Percentiles rank a stretch among this genome's conserved stretches.
phyloP scores from a whole-genome alignment of 2,329 filamentous ascomycete genomes.

The Thermothelomyces thermophilus region DNA sequence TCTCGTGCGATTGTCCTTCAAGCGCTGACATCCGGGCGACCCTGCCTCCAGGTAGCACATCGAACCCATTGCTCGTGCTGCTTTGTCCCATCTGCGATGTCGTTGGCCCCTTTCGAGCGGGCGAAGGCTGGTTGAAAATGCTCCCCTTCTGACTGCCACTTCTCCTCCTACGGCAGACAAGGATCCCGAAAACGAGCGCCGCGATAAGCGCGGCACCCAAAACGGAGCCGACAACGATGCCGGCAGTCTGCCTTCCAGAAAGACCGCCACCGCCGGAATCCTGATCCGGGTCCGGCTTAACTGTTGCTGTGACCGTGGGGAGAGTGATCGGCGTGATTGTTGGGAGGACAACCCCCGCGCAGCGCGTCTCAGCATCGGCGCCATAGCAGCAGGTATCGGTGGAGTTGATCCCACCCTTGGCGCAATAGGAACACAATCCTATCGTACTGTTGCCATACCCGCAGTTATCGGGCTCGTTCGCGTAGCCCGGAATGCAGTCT shows the following conservation, averaged over 20 bases:
- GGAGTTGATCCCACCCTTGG: constrained; percentile 74
- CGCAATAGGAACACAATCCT: constrained; percentile 84
- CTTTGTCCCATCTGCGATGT: constrained; percentile 34
- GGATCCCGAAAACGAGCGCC: constrained; percentile 62
- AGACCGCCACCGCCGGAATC: constrained; percentile 40
- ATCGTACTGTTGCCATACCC: constrained; percentile 66
- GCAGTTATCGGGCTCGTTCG: constrained; percentile 82
- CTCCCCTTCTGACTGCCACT: constrained; percentile 59
- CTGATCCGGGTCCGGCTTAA: constrained; percentile 37
- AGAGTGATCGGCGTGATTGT: constrained; percentile 63
- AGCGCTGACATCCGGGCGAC: constrained; percentile 95
- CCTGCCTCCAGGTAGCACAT: constrained; percentile 75
- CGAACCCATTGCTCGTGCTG: constrained; percentile 50
- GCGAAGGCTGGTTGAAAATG: constrained; percentile 86
- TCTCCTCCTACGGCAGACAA: constrained; percentile 49
- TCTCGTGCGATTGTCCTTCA: constrained; percentile 64
- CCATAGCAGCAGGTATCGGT: constrained; percentile 94
- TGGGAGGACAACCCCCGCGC: constrained; percentile 70
- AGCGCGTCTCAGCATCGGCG: constrained; percentile 66
- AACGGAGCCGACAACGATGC: constrained; percentile 77
- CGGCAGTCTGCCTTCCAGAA: constrained; percentile 83
- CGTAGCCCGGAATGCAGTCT: constrained; percentile 65
- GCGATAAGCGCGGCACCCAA: constrained; percentile 48
- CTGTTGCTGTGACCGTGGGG: constrained; percentile 39
- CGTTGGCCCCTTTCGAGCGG: constrained; percentile 46